Evolutionary conservation across 345 rosid species (phyloP).

Genomic region (Melaleuca alternifolia): DNA sequence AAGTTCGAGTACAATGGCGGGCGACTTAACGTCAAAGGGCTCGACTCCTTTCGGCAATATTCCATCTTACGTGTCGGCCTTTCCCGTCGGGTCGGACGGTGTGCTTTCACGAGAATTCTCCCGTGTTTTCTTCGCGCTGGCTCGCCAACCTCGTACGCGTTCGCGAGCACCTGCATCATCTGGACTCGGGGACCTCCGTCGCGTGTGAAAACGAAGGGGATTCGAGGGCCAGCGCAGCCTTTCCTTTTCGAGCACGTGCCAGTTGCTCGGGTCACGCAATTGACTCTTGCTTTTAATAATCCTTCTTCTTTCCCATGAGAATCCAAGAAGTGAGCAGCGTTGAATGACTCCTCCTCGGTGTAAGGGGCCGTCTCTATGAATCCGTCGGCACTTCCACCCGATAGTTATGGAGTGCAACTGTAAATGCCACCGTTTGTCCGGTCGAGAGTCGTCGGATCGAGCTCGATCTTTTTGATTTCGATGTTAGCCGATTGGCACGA

Average conservation of each 20-base stretch:
- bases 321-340: background rate
- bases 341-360: background rate
- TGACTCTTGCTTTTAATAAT: background rate
- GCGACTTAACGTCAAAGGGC: background rate
- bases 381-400: no score
- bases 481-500: no score
- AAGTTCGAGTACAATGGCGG: background rate
- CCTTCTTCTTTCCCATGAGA: background rate
- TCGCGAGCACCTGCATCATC: background rate
- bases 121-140: no score
- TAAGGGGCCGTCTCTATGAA: no score
- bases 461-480: no score
- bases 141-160: background rate
- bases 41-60: background rate
- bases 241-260: background rate
- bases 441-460: no score
- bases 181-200: background rate
- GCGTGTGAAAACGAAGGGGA: background rate
- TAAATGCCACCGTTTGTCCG: no score
- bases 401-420: no score
- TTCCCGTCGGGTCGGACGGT: background rate
- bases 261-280: background rate
- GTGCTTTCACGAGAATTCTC: background rate
- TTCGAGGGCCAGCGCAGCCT: background rate
- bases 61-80: background rate